A percentile compares a stretch with the other conserved stretches of the same genome.
Evolutionary conservation across 2,329 filamentous ascomycete species (phyloP).

Genomic region (Fusarium sublunatum): DNA sequence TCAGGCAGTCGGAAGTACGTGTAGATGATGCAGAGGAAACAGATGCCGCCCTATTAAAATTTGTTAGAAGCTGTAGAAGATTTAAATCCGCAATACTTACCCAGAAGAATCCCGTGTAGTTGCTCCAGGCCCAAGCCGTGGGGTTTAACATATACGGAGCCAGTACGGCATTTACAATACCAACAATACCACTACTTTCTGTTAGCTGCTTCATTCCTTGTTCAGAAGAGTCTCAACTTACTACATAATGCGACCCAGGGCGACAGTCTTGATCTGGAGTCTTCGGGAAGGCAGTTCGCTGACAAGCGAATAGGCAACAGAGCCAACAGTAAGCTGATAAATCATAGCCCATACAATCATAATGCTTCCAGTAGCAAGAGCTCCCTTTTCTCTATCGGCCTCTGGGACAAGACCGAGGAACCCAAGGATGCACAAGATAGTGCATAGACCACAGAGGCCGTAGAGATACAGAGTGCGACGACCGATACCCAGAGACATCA

Average conservation of each 20-base stretch:
- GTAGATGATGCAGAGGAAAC: constrained; percentile 83
- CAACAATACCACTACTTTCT: constrained; percentile 73
- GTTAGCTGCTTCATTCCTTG: background rate
- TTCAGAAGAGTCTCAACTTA: too few relatives aligned
- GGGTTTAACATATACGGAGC: constrained; percentile 96
- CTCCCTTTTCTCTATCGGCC: constrained; percentile 67
- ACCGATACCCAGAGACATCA: constrained; percentile 80
- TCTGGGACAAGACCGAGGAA: constrained; percentile 81
- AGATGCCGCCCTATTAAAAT: constrained; percentile 64
- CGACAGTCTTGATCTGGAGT: constrained; percentile 91
- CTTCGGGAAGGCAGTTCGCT: constrained; percentile 84
- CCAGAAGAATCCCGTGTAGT: constrained; percentile 91
- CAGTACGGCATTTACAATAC: constrained; percentile 82
- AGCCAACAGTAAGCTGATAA: constrained; percentile 89
- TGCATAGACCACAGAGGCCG: constrained; percentile 78
- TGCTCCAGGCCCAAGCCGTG: constrained; percentile 85
- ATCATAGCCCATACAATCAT: constrained; percentile 85
- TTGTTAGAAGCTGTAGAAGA: background rate
- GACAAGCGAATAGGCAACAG: constrained; percentile 89
- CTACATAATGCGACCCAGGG: constrained; percentile 83
- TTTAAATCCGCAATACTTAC: constrained; percentile 46
- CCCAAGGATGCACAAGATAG: constrained; percentile 83
- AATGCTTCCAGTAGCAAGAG: constrained; percentile 82
- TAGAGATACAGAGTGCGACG: constrained; percentile 80
- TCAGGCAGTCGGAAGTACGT: constrained; percentile 72